These are phyloP conservation scores for Cadophora luteo-olivacea DNA, from an alignment of 2,329 filamentous ascomycete genomes.

Conservation along the genomic window DNA sequence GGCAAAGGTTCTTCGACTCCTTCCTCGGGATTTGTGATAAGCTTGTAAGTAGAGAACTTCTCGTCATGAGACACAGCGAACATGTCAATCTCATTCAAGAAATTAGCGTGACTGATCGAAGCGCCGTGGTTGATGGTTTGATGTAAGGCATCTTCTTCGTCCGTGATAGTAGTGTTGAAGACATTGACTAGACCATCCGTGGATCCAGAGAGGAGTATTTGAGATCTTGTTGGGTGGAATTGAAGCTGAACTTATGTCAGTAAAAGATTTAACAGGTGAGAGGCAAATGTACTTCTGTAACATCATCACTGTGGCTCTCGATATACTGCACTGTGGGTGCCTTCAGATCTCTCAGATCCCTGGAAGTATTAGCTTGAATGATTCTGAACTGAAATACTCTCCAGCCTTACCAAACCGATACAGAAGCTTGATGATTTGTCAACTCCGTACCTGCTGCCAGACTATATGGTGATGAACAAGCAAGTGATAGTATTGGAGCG, in stretches of 20 bases:
- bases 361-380: slow-evolving; percentile 40
- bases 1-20: slow-evolving; percentile 56
- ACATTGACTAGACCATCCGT: slow-evolving; percentile 83
- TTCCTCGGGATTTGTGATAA: slow-evolving; percentile 67
- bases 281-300: slow-evolving; percentile 58
- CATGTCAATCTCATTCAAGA: slow-evolving; percentile 68
- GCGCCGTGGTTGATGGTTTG: slow-evolving; percentile 81
- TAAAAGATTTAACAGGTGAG: slow-evolving; percentile 22
- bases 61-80: slow-evolving; percentile 82
- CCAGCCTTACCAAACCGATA: slow-evolving; percentile 63
- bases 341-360: slow-evolving; percentile 62
- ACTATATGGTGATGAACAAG: slow-evolving; percentile 62
- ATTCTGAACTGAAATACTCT: neutral
- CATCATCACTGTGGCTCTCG: slow-evolving; percentile 72
- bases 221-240: slow-evolving; percentile 65
- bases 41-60: slow-evolving; percentile 74
- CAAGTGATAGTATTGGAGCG: slow-evolving; percentile 68
- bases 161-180: slow-evolving; percentile 71
- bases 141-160: slow-evolving; percentile 79
- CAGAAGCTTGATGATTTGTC: slow-evolving; percentile 65
- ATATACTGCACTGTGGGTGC: slow-evolving; percentile 60
- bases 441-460: slow-evolving; percentile 78
- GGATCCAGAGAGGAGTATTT: slow-evolving; percentile 75
- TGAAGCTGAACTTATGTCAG: slow-evolving; percentile 53
- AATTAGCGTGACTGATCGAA: slow-evolving; percentile 77